These are phyloP conservation scores for Dendrobium nobile DNA, from an alignment of 106 monocot species.

Conservation along the genomic window DNA sequence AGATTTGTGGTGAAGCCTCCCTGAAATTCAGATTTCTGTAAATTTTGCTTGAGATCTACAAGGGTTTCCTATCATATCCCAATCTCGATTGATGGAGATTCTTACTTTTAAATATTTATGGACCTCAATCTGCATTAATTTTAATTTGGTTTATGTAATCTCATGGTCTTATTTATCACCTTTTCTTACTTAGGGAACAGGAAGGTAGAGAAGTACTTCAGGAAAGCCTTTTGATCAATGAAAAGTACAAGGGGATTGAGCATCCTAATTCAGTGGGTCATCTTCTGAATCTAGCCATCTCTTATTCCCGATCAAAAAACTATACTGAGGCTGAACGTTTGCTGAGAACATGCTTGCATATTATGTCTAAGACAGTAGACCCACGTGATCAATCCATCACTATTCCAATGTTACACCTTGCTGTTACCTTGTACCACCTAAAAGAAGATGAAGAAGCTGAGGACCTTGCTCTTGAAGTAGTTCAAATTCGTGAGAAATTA, in stretches of 20 bases:
- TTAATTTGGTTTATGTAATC: background rate
- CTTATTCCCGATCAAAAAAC: constrained; percentile 70
- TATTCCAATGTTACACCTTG: constrained; percentile 79
- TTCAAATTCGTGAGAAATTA: constrained; percentile 56
- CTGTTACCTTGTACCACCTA: constrained; percentile 57
- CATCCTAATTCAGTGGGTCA: constrained; percentile 60
- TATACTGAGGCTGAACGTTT: constrained; percentile 71
- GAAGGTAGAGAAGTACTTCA: constrained; percentile 71
- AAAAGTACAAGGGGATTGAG: constrained; percentile 52
- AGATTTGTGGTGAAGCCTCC: too few relatives aligned
- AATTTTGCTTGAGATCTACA: too few relatives aligned
- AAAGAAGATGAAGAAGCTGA: constrained; percentile 75
- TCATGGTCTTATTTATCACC: background rate
- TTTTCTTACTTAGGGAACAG: constrained; percentile 32
- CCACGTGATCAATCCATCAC: constrained; percentile 40
- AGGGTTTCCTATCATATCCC: too few relatives aligned
- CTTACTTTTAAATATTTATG: too few relatives aligned
- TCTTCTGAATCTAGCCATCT: constrained; percentile 66
- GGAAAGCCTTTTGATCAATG: constrained; percentile 57
- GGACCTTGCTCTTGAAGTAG: constrained; percentile 49
- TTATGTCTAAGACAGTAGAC: constrained; percentile 35
- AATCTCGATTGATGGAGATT: too few relatives aligned
- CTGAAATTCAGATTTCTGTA: too few relatives aligned
- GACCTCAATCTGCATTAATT: constrained; percentile 1
- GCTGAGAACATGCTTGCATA: constrained; percentile 44